A percentile compares a stretch with the other conserved stretches of the same genome.
These are phyloP conservation scores for Malassezia dermatis DNA, from an alignment of 1,284 basidiomycete genomes.

Conservation along the genomic window DNA sequence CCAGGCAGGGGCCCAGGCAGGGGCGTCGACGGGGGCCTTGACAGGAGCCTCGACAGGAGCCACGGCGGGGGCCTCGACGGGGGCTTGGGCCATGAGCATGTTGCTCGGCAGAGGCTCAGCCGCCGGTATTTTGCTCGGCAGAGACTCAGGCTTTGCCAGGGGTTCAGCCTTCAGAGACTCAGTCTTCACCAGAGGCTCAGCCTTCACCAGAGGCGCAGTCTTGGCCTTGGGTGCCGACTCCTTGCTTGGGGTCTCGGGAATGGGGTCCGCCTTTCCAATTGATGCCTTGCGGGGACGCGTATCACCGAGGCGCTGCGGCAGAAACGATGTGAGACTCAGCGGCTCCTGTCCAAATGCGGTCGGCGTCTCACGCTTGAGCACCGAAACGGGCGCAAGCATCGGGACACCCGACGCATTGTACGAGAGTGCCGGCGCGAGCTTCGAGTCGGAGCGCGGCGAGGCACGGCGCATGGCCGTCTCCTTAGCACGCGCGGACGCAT, in stretches of 20 bases:
- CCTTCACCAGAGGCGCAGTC: too few relatives aligned
- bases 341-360: slow-evolving; percentile 16
- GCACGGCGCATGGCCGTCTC: background rate
- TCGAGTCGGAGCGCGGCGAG: slow-evolving; percentile 4
- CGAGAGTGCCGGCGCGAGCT: slow-evolving; percentile 7
- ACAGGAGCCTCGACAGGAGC: too few relatives aligned
- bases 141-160: too few relatives aligned
- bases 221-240: too few relatives aligned
- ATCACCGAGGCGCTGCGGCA: slow-evolving; percentile 8
- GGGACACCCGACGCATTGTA: background rate
- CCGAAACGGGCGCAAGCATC: slow-evolving; percentile 1
- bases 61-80: too few relatives aligned
- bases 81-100: too few relatives aligned
- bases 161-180: too few relatives aligned
- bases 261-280: background rate
- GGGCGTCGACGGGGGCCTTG: too few relatives aligned
- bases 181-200: too few relatives aligned
- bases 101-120: too few relatives aligned
- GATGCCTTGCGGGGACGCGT: slow-evolving; percentile 14
- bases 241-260: background rate
- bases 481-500: background rate
- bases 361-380: background rate
- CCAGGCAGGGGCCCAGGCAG: too few relatives aligned
- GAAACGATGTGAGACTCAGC: slow-evolving; percentile 13
- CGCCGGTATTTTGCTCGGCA: too few relatives aligned